phyloP scores from a whole-genome alignment of 2,329 filamentous ascomycete genomes.

The Aspergillus ochraceus region DNA sequence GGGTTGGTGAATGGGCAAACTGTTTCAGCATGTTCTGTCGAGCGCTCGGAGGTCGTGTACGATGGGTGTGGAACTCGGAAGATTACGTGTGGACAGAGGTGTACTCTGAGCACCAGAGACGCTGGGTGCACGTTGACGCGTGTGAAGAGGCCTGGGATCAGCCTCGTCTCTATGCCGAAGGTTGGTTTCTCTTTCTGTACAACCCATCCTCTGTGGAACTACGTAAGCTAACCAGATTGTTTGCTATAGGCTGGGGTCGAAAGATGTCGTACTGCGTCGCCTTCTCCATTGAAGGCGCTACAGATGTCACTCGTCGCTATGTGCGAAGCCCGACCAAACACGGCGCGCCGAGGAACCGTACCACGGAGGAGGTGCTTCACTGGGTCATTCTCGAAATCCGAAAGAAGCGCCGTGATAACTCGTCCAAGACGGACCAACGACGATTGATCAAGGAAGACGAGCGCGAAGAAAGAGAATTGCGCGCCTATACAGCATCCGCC shows the following conservation, averaged over 20 bases:
- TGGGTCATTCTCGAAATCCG: constrained; percentile 93
- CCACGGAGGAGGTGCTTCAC: constrained; percentile 84
- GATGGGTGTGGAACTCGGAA: constrained; percentile 98
- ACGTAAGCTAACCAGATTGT: constrained; percentile 5
- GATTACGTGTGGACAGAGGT: constrained; percentile 98
- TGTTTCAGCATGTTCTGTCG: constrained; percentile 98
- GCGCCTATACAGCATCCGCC: constrained; percentile 46
- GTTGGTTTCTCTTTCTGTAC: constrained; percentile 22
- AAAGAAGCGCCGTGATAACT: constrained; percentile 75
- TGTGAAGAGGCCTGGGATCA: constrained; percentile 97
- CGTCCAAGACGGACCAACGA: constrained; percentile 71
- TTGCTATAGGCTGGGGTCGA: constrained; percentile 73
- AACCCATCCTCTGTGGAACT: not conserved
- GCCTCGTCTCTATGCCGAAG: constrained; percentile 86
- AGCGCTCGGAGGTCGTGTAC: constrained; percentile 82
- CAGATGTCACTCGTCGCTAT: constrained; percentile 67
- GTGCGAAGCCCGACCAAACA: constrained; percentile 55
- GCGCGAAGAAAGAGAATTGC: constrained; percentile 49
- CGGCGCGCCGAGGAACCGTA: constrained; percentile 72
- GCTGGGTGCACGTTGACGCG: constrained; percentile 95
- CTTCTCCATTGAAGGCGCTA: constrained; percentile 83
- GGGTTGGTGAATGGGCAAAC: constrained; percentile 95
- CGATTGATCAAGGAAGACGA: constrained; percentile 50
- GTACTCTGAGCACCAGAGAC: constrained; percentile 87
- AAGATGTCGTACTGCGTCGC: constrained; percentile 97